Percentiles rank a stretch among this genome's conserved stretches.
Conservation (phyloP, 2,329 filamentous ascomycete genomes). For the Phoma sp. region DNA sequence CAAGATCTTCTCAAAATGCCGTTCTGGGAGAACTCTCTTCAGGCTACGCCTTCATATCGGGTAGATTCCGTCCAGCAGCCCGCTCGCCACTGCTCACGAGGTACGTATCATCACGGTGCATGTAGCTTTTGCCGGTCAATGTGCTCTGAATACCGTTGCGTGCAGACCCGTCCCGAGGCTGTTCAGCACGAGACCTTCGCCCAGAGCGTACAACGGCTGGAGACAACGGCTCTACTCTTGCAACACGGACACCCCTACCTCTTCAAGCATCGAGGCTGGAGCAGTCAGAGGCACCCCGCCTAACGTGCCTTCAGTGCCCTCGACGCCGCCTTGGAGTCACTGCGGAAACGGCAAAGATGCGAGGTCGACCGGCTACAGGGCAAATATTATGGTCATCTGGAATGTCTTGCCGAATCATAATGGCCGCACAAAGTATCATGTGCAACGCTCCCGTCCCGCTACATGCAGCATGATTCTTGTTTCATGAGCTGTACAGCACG, state of each 20-base stretch:
- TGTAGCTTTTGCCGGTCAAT: slow-evolving; percentile 26
- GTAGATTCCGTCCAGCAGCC: slow-evolving; percentile 4
- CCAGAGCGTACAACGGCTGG: slow-evolving; percentile 17
- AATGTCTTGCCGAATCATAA: slow-evolving; percentile 40
- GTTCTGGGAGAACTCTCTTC: slow-evolving; percentile 30
- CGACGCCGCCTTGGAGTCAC: slow-evolving; percentile 22
- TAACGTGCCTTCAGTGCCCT: slow-evolving; percentile 22
- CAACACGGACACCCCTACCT: slow-evolving; percentile 31
- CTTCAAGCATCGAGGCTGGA: slow-evolving; percentile 22
- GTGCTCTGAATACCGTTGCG: slow-evolving; percentile 36
- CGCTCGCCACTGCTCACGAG: slow-evolving; percentile 2
- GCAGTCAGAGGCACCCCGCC: slow-evolving; percentile 28
- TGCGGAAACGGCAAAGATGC: slow-evolving; percentile 21
- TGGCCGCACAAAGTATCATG: slow-evolving; percentile 43
- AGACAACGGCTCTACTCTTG: slow-evolving; percentile 15
- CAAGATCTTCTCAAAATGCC: slow-evolving; percentile 35
- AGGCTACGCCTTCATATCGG: slow-evolving; percentile 23
- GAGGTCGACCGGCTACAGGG: slow-evolving; percentile 39
- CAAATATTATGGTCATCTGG: slow-evolving; percentile 46
- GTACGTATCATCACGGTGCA: slow-evolving; percentile 17
- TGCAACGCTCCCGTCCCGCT: slow-evolving; percentile 38
- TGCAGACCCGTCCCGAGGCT: slow-evolving; percentile 24
- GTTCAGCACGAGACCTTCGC: slow-evolving; percentile 29
- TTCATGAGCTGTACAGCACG: slow-evolving; percentile 51
- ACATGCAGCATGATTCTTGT: slow-evolving; percentile 45